phyloP scores from a whole-genome alignment of 768 basidiomycete genomes.

The Crassisporium funariophilum region DNA sequence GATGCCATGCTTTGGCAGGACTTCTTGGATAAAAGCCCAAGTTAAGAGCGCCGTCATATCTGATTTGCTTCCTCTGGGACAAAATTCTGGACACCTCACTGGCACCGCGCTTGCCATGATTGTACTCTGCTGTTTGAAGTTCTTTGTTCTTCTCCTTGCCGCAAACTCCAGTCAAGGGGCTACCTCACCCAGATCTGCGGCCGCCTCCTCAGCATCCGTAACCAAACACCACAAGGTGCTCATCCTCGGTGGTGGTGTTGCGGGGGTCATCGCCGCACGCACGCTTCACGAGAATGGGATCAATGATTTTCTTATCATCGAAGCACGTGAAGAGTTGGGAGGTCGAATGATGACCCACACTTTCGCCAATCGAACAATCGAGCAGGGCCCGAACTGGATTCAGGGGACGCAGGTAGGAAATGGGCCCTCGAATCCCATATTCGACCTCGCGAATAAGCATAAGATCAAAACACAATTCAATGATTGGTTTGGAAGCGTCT shows the following conservation, averaged over 20 bases:
- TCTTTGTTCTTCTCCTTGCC: too few species aligned
- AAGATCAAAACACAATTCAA: conserved; percentile 47
- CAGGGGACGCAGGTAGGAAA: conserved; percentile 48
- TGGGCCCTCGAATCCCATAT: conserved; percentile 63
- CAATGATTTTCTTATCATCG: conserved; percentile 60
- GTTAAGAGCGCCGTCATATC: too few species aligned
- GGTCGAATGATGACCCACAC: conserved; percentile 55
- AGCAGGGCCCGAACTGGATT: conserved; percentile 65
- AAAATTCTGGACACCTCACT: too few species aligned
- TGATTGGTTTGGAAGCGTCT: conserved; percentile 43
- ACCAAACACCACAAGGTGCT: conserved; percentile 37
- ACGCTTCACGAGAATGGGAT: conserved; percentile 56
- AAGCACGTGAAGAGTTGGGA: conserved; percentile 59
- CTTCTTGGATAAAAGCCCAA: too few species aligned
- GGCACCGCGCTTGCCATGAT: too few species aligned
- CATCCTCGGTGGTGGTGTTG: conserved; percentile 66
- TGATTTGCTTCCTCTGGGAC: too few species aligned
- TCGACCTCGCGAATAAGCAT: conserved; percentile 57
- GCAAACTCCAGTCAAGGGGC: too few species aligned
- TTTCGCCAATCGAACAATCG: conserved; percentile 54
- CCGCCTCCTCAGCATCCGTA: neutral
- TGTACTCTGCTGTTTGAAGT: too few species aligned
- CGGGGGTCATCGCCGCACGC: conserved; percentile 67
- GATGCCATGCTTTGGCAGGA: too few species aligned
- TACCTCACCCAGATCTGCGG: too few species aligned